Conservation (phyloP, 192 early-diverging fungal species). For the Coemansia sp. region DNA sequence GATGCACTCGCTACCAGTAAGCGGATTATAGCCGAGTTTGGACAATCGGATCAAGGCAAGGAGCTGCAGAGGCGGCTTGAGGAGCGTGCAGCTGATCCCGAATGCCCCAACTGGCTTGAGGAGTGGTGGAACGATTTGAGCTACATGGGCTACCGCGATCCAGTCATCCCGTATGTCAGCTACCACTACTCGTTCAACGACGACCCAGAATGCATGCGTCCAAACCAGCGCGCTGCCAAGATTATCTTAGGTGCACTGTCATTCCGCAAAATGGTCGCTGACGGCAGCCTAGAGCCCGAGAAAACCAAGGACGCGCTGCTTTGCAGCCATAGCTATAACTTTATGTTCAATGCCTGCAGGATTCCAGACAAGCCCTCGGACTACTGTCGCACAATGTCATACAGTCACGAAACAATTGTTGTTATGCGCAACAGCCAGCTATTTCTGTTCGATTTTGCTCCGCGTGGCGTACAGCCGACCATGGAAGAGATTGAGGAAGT, state of each 20-base stretch:
- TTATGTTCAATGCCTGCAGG: slow-evolving; percentile 95
- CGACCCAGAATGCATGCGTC: slow-evolving; percentile 67
- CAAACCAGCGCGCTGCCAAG: slow-evolving; percentile 81
- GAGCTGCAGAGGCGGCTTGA: slow-evolving; percentile 79
- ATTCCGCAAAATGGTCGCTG: slow-evolving; percentile 77
- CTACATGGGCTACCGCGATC: slow-evolving; percentile 92
- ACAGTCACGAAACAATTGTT: slow-evolving; percentile 74
- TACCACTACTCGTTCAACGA: slow-evolving; percentile 95
- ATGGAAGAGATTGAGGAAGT: slow-evolving; percentile 78
- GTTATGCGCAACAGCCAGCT: slow-evolving; percentile 90
- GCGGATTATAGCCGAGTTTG: slow-evolving; percentile 69
- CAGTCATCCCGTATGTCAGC: slow-evolving; percentile 93
- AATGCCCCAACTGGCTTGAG: slow-evolving; percentile 81
- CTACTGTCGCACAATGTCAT: slow-evolving; percentile 66
- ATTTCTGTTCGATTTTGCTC: slow-evolving; percentile 68
- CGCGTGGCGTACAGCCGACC: slow-evolving; percentile 57
- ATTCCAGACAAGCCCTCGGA: slow-evolving; percentile 88
- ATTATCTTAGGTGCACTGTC: slow-evolving; percentile 79
- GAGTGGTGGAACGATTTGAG: slow-evolving; percentile 98
- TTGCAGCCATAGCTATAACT: slow-evolving; percentile 89
- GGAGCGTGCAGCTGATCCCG: slow-evolving; percentile 65
- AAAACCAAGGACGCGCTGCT: slow-evolving; percentile 68
- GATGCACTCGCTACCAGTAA: slow-evolving; percentile 67
- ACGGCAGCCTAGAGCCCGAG: slow-evolving; percentile 78
- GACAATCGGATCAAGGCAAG: slow-evolving; percentile 68